These are phyloP conservation scores for Phytophthora citricola DNA, from an alignment of 352 stramenopile species.

Conservation along the genomic window DNA sequence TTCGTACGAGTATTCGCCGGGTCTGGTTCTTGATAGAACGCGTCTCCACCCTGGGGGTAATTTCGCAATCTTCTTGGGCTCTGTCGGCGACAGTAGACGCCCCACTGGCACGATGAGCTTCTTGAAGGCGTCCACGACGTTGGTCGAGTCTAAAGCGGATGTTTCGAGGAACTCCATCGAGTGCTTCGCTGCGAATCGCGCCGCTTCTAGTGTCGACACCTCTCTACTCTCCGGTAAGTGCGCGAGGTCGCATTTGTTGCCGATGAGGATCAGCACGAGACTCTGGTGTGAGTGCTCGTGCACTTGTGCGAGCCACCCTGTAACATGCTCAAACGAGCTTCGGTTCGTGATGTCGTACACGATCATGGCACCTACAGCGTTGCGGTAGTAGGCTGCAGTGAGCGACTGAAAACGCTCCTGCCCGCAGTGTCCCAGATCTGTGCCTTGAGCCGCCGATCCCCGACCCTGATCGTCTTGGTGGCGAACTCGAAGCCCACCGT, in stretches of 20 bases:
- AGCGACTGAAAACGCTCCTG: slow-evolving; percentile 93
- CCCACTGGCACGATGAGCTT: slow-evolving; percentile 88
- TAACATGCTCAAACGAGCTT: slow-evolving; percentile 83
- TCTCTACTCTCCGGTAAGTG: slow-evolving; percentile 78
- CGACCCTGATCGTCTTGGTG: slow-evolving; percentile 87
- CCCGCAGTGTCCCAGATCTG: slow-evolving; percentile 90
- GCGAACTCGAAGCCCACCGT: slow-evolving; percentile 91
- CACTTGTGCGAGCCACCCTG: slow-evolving; percentile 79
- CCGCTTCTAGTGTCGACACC: slow-evolving; percentile 88
- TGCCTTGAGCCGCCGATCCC: slow-evolving; percentile 84
- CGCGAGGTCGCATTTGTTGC: slow-evolving; percentile 90
- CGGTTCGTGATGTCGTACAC: slow-evolving; percentile 94
- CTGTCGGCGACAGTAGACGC: slow-evolving; percentile 69
- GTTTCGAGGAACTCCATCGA: slow-evolving; percentile 90
- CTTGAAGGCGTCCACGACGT: slow-evolving; percentile 90
- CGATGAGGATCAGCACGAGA: slow-evolving; percentile 84
- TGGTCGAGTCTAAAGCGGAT: slow-evolving; percentile 84
- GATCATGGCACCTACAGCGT: slow-evolving; percentile 91
- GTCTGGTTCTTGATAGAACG: slow-evolving; percentile 84
- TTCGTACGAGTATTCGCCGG: slow-evolving; percentile 88
- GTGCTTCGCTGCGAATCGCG: slow-evolving; percentile 80
- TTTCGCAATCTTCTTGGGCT: slow-evolving; percentile 67
- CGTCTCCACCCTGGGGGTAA: slow-evolving; percentile 80
- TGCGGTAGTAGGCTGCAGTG: slow-evolving; percentile 92
- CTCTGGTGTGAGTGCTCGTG: slow-evolving; percentile 86